phyloP scores from a whole-genome alignment of 2,329 filamentous ascomycete genomes.

The Aspergillus neoniger region DNA sequence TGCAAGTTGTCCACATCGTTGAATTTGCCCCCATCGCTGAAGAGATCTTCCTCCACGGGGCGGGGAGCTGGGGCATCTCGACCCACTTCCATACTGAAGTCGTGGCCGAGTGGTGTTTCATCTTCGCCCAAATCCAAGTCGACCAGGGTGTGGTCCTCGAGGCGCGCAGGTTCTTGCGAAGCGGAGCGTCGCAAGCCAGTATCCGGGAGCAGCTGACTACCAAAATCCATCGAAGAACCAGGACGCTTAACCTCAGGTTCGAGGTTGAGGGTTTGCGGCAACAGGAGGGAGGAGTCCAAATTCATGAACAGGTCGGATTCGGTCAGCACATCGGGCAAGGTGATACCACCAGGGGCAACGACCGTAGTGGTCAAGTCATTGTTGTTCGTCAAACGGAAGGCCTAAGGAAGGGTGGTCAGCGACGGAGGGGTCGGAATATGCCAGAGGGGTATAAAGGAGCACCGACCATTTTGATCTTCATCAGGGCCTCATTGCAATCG shows the following conservation, averaged over 20 bases:
- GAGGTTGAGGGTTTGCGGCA: slow-evolving; percentile 67
- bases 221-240: slow-evolving; percentile 53
- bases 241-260: slow-evolving; percentile 41
- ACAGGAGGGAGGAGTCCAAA: slow-evolving; percentile 75
- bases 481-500: slow-evolving; percentile 94
- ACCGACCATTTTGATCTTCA: slow-evolving; percentile 97
- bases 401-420: slow-evolving; percentile 57
- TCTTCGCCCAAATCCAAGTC: slow-evolving; percentile 70
- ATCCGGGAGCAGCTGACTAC: slow-evolving; percentile 78
- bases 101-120: slow-evolving; percentile 66
- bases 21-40: slow-evolving; percentile 65
- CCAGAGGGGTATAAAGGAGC: no score
- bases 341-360: slow-evolving; percentile 78
- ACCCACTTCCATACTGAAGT: slow-evolving; percentile 79
- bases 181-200: slow-evolving; percentile 52
- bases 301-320: slow-evolving; percentile 90
- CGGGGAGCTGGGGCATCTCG: slow-evolving; percentile 75
- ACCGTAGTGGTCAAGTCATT: slow-evolving; percentile 89
- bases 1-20: slow-evolving; percentile 54
- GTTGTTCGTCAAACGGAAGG: slow-evolving; percentile 90
- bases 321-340: slow-evolving; percentile 88
- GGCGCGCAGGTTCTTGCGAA: slow-evolving; percentile 54
- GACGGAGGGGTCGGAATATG: background rate
- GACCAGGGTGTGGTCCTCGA: slow-evolving; percentile 70
- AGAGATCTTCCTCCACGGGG: slow-evolving; percentile 57